Evolutionary conservation across 2,329 filamentous ascomycete species (phyloP).

Genomic region (Talaromyces piceae): DNA sequence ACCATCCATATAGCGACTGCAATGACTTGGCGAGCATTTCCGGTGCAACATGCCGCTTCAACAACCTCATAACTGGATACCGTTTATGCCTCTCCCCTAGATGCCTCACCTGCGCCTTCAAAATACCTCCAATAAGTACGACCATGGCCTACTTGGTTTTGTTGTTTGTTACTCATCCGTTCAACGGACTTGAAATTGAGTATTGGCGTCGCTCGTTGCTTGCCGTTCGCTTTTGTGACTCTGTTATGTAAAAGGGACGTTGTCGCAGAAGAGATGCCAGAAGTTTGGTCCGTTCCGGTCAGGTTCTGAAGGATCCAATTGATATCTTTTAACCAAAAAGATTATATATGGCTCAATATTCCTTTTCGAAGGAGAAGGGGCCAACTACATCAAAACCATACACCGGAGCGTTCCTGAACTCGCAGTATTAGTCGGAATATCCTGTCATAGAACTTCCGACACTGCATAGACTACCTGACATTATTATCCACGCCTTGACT

Average conservation of each 20-base stretch:
- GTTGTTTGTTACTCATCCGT: too few species aligned
- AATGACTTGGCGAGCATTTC: too few species aligned
- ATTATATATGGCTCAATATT: constrained; percentile 1
- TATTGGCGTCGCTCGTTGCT: too few species aligned
- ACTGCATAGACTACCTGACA: not conserved
- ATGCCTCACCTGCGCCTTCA: too few species aligned
- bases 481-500: not conserved
- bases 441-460: not conserved
- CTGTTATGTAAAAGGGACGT: not conserved
- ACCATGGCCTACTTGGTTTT: too few species aligned
- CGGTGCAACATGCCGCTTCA: too few species aligned
- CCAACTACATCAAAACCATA: not conserved
- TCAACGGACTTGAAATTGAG: too few species aligned
- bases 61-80: too few species aligned
- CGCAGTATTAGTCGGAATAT: not conserved
- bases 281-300: constrained; percentile 1
- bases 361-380: not conserved
- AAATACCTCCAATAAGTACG: too few species aligned
- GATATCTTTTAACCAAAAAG: not conserved
- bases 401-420: not conserved
- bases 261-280: constrained; percentile 2
- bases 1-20: too few species aligned
- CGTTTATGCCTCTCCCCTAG: too few species aligned
- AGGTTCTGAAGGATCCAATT: constrained; percentile 3
- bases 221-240: not conserved